Conservation (phyloP, 768 basidiomycete genomes). For the Daedaleopsis sinensis region DNA sequence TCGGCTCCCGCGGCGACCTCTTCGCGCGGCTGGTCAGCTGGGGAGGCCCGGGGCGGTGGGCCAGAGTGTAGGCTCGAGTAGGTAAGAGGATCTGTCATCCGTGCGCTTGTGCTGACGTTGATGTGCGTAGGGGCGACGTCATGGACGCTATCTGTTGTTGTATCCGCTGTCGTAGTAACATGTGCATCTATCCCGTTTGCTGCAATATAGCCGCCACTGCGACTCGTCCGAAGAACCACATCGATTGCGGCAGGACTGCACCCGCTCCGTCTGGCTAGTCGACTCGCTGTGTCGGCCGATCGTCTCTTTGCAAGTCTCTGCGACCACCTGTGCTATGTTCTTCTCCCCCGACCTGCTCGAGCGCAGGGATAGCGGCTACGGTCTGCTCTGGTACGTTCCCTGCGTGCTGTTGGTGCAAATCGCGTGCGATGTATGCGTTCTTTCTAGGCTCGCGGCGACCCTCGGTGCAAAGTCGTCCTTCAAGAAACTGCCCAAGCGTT, state of each 20-base stretch:
- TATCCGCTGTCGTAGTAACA: background rate
- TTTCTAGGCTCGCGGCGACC: constrained; percentile 83
- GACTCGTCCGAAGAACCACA: background rate
- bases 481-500: constrained; percentile 79
- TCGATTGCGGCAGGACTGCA: background rate
- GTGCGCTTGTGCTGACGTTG: background rate
- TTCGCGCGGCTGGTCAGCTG: constrained; percentile 64
- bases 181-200: background rate
- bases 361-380: constrained; percentile 84
- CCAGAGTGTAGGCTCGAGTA: constrained; percentile 27
- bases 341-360: constrained; percentile 82
- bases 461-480: constrained; percentile 87
- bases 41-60: constrained; percentile 49
- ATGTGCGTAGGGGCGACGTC: background rate
- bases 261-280: background rate
- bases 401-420: background rate
- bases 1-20: constrained; percentile 64
- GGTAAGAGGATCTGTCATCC: background rate
- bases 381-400: constrained; percentile 71
- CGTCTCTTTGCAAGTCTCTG: background rate
- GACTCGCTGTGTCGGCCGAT: background rate
- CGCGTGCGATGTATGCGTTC: background rate
- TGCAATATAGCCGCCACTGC: background rate
- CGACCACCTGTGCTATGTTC: constrained; percentile 54
- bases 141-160: background rate